These are phyloP conservation scores for Tillandsia fasciculata DNA, from an alignment of 176 grass and related monocot species.

Conservation along the genomic window DNA sequence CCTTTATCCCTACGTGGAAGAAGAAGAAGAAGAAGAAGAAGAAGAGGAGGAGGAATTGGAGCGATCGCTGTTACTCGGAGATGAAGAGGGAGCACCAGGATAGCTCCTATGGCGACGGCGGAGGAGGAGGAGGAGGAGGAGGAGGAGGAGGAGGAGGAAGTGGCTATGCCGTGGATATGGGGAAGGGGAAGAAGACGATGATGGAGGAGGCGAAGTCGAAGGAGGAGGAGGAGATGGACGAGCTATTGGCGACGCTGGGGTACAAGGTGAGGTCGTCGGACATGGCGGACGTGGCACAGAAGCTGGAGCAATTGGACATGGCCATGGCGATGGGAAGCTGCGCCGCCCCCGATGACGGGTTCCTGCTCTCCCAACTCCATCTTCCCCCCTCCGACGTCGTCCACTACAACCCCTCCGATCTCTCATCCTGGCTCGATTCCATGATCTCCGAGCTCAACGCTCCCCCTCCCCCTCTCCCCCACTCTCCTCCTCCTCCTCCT, in stretches of 20 bases:
- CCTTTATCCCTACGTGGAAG: conserved; percentile 40
- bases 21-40: not conserved
- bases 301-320: conserved; percentile 99
- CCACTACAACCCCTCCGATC: conserved; percentile 83
- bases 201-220: conserved; percentile 44
- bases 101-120: conserved; percentile 23
- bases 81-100: conserved; percentile 90
- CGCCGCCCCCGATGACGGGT: conserved; percentile 19
- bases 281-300: conserved; percentile 95
- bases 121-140: conserved; percentile 12
- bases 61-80: not conserved
- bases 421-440: conserved; percentile 69
- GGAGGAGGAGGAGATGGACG: conserved; percentile 65
- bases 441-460: conserved; percentile 85
- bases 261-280: conserved; percentile 95
- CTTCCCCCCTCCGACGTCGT: conserved; percentile 50
- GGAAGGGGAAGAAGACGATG: not conserved
- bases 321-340: conserved; percentile 63
- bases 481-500: conserved; percentile 34
- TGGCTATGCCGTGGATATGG: conserved; percentile 29
- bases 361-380: conserved; percentile 36
- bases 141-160: conserved; percentile 32
- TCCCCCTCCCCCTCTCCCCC: conserved; percentile 48
- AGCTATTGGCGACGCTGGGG: conserved; percentile 78
- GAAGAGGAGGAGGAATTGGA: not conserved